These are phyloP conservation scores for Austropuccinia psidii DNA, from an alignment of 1,284 basidiomycete species.

Conservation along the genomic window DNA sequence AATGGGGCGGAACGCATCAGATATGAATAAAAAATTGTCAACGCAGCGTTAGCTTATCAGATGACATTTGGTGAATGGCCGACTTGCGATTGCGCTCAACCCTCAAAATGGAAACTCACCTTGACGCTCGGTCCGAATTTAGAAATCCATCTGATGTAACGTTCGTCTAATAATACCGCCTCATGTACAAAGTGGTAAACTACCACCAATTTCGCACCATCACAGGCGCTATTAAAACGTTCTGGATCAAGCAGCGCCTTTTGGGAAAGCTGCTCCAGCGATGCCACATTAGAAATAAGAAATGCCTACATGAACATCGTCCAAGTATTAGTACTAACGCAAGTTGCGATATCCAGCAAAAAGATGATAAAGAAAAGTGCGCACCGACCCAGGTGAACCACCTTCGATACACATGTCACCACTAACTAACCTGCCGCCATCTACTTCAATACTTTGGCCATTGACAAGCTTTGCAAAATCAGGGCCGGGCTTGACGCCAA, in stretches of 20 bases:
- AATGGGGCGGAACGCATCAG: not conserved
- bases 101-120: not conserved
- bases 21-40: no score
- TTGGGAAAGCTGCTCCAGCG: not conserved
- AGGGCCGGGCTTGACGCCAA: slow-evolving; percentile 32
- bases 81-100: not conserved
- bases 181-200: slow-evolving; percentile 26
- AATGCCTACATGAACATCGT: slow-evolving; percentile 20
- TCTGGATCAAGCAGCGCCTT: slow-evolving; percentile 8
- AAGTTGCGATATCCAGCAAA: not conserved
- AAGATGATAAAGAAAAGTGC: not conserved
- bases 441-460: slow-evolving; percentile 18
- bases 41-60: not conserved
- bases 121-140: not conserved
- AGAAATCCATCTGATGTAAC: slow-evolving; percentile 23
- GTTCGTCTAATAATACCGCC: slow-evolving; percentile 23
- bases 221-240: not conserved
- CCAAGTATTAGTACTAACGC: not conserved
- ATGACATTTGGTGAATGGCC: not conserved
- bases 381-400: slow-evolving; percentile 30
- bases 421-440: not conserved
- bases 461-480: slow-evolving; percentile 23
- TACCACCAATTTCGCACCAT: slow-evolving; percentile 13
- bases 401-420: slow-evolving; percentile 32
- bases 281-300: slow-evolving; percentile 28